These are phyloP conservation scores for Cichorium intybus DNA, from an alignment of 140 eudicot genomes.

Conservation along the genomic window DNA sequence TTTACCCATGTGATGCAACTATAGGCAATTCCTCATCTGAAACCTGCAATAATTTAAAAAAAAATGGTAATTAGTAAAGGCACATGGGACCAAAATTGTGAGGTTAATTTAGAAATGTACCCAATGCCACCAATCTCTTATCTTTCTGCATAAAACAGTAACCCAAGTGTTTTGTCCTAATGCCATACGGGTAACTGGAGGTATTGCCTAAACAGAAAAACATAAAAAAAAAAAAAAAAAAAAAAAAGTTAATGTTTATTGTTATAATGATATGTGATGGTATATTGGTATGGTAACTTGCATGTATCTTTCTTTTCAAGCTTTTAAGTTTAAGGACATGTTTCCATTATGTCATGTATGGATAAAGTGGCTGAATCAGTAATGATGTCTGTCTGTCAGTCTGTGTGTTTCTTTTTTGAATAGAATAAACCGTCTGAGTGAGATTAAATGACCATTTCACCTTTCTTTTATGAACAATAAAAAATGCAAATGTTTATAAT, in stretches of 20 bases:
- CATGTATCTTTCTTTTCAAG: neutral
- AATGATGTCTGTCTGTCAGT: too few species aligned
- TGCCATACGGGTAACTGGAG: slow-evolving; percentile 90
- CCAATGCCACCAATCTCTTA: slow-evolving; percentile 99
- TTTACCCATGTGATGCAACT: slow-evolving; percentile 92
- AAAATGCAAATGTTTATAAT: neutral
- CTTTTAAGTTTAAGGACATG: too few species aligned
- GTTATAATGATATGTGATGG: neutral
- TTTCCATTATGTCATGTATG: too few species aligned
- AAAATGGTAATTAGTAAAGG: neutral
- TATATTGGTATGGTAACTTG: too few species aligned
- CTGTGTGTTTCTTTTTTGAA: too few species aligned
- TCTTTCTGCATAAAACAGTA: slow-evolving; percentile 87
- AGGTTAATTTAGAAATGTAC: slow-evolving; percentile 38
- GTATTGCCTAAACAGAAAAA: slow-evolving; percentile 60
- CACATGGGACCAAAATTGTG: neutral
- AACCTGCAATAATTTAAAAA: slow-evolving; percentile 54
- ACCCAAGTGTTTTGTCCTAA: slow-evolving; percentile 91
- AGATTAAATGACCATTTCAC: neutral
- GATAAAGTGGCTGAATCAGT: too few species aligned
- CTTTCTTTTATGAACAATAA: neutral
- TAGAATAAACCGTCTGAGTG: neutral
- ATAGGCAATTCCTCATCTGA: slow-evolving; percentile 95
- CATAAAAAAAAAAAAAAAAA: neutral
- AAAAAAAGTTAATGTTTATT: neutral